phyloP scores from a whole-genome alignment of 83 land plant species.

The Picea abies region DNA sequence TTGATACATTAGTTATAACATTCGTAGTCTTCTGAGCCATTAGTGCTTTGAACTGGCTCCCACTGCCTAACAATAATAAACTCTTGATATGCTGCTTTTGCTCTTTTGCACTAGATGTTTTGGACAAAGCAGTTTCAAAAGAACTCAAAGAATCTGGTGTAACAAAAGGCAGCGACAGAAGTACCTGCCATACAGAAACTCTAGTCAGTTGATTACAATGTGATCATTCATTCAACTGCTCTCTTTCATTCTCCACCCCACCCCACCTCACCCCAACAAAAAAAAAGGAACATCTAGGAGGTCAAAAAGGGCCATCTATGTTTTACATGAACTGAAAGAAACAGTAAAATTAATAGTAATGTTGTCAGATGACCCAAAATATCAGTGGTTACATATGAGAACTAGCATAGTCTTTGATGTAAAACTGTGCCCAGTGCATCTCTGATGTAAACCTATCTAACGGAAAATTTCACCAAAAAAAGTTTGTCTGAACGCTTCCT shows the following conservation, averaged over 20 bases:
- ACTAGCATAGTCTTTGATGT: not conserved
- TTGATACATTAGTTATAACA: conserved; percentile 83
- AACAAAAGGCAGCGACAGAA: conserved; percentile 73
- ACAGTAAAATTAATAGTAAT: not conserved
- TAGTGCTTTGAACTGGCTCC: conserved; percentile 85
- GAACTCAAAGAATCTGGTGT: conserved; percentile 57
- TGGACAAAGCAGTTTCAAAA: conserved; percentile 83
- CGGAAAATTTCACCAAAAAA: not conserved
- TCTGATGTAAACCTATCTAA: not conserved
- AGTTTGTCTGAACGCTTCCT: not conserved
- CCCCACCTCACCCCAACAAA: conserved; percentile 12
- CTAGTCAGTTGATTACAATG: not conserved
- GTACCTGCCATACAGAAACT: conserved; percentile 54
- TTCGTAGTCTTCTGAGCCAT: conserved; percentile 73
- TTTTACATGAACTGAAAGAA: not conserved
- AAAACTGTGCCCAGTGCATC: not conserved
- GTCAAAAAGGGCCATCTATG: not conserved
- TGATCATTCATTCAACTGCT: not conserved
- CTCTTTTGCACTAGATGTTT: conserved; percentile 89
- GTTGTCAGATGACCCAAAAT: not conserved
- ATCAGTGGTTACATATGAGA: not conserved
- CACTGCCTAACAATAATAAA: too few species aligned
- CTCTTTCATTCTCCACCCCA: not conserved
- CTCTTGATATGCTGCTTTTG: conserved; percentile 88
- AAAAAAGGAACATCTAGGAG: not conserved